Evolutionary conservation across 2,329 filamentous ascomycete species (phyloP).

Genomic region (Amauroascus niger): DNA sequence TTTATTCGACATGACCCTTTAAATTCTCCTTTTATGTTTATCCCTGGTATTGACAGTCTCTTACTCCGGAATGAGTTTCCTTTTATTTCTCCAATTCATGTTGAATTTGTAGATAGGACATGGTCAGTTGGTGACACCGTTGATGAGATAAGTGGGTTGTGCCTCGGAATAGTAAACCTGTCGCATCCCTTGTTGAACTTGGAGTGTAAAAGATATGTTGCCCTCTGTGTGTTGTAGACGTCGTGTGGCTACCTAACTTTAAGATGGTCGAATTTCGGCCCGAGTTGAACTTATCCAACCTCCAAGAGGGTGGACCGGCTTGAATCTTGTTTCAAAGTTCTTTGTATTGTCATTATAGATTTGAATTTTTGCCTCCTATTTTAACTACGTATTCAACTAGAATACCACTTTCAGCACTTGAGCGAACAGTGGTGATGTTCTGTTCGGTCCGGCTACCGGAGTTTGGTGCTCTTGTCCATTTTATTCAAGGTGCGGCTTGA

Average conservation of each 20-base stretch:
- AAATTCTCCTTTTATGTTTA: not conserved
- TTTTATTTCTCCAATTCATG: not conserved
- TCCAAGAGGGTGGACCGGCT: not conserved
- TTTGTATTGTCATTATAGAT: too few species aligned
- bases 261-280: not conserved
- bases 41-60: not conserved
- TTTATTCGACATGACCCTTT: not conserved
- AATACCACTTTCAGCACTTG: not conserved
- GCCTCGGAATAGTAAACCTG: not conserved
- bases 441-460: not conserved
- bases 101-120: not conserved
- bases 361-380: not conserved
- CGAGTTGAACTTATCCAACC: not conserved
- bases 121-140: not conserved
- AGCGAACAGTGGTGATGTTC: not conserved
- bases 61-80: not conserved
- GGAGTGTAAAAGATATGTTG: not conserved
- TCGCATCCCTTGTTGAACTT: not conserved
- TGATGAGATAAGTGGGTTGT: not conserved
- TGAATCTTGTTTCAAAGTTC: not conserved
- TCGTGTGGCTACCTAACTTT: too few species aligned
- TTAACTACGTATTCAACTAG: not conserved
- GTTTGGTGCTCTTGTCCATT: not conserved
- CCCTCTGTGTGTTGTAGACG: too few species aligned
- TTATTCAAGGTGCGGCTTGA: not conserved